Percentiles rank a stretch among this genome's conserved stretches.
Conservation (phyloP, 805 yeast genomes). For the Brettanomyces sp. region DNA sequence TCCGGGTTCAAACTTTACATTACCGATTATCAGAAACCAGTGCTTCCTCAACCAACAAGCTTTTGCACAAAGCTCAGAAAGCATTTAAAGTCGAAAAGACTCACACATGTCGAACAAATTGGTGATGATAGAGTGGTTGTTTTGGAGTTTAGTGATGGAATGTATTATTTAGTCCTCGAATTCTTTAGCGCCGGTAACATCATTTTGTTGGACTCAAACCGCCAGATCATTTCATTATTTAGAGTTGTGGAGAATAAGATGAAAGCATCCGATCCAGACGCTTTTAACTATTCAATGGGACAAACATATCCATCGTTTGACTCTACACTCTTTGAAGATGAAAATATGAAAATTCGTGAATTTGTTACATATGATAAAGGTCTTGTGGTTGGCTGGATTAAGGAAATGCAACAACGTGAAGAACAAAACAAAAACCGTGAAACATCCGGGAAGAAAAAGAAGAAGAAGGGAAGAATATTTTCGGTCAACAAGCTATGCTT, state of each 20-base stretch:
- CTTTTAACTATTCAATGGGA: conserved; percentile 58
- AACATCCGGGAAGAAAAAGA: conserved; percentile 4
- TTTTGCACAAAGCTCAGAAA: conserved; percentile 83
- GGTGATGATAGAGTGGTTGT: conserved; percentile 79
- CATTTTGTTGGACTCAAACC: conserved; percentile 59
- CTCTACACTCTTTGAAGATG: conserved; percentile 30
- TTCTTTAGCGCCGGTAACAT: conserved; percentile 95
- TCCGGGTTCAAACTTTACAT: conserved; percentile 77
- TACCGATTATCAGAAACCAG: conserved; percentile 74
- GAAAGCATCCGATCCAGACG: conserved; percentile 53
- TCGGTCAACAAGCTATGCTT: conserved; percentile 67
- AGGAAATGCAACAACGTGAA: conserved; percentile 21
- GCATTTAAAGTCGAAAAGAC: conserved; percentile 71
- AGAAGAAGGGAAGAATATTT: conserved; percentile 35
- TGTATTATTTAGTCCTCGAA: conserved; percentile 70
- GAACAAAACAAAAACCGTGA: background rate
- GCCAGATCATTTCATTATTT: conserved; percentile 62
- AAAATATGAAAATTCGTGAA: background rate
- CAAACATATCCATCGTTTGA: conserved; percentile 60
- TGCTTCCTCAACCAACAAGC: conserved; percentile 73
- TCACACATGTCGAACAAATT: conserved; percentile 65
- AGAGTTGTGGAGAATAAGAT: conserved; percentile 49
- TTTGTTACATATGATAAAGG: conserved; percentile 20
- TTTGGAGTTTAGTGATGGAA: conserved; percentile 75
- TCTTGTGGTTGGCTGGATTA: conserved; percentile 32